phyloP scores from a whole-genome alignment of 2,329 filamentous ascomycete genomes.

The Teratosphaeria gauchensis region DNA sequence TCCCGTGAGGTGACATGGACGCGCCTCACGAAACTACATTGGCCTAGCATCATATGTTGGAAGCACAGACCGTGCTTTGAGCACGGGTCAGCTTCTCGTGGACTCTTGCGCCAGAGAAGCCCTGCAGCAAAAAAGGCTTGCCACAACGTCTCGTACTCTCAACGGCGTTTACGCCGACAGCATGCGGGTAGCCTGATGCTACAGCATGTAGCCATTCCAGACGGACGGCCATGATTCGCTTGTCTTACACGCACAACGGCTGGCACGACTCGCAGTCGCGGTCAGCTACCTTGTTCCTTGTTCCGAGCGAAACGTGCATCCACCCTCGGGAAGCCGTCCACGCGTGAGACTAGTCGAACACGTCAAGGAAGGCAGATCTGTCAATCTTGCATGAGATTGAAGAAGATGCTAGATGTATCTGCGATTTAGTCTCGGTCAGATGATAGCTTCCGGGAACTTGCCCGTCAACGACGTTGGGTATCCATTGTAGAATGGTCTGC shows the following conservation, averaged over 20 bases:
- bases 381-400: not conserved
- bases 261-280: not conserved
- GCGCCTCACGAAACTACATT: not conserved
- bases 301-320: not conserved
- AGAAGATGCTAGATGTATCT: not conserved
- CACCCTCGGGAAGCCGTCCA: not conserved
- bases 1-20: not conserved
- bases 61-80: not conserved
- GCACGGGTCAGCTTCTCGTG: not conserved
- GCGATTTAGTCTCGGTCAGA: not conserved
- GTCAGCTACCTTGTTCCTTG: not conserved
- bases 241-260: not conserved
- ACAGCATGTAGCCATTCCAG: not conserved
- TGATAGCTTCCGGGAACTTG: not conserved
- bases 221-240: not conserved
- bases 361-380: not conserved
- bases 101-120: not conserved
- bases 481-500: no score
- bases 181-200: not conserved
- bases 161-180: not conserved
- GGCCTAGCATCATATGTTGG: not conserved
- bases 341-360: not conserved
- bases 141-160: not conserved
- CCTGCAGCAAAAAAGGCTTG: not conserved
- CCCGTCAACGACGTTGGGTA: not conserved